These are phyloP conservation scores for Aphanocladium album DNA, from an alignment of 2,329 filamentous ascomycete genomes.

Conservation along the genomic window DNA sequence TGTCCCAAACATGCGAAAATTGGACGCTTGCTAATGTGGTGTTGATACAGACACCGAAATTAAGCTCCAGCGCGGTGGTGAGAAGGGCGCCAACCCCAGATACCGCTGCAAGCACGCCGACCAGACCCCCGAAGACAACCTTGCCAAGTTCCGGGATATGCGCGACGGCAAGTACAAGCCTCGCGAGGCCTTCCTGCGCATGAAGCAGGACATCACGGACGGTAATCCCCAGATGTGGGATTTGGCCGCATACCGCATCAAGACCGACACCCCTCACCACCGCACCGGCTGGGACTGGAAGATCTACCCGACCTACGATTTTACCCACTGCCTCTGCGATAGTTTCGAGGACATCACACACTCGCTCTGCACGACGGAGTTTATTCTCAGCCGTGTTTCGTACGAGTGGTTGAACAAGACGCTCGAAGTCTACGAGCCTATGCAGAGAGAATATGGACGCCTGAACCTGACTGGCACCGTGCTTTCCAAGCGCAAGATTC, in stretches of 20 bases:
- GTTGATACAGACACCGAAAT: constrained; percentile 60
- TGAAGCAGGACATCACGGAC: constrained; percentile 84
- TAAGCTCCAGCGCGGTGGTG: constrained; percentile 80
- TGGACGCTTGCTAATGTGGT: not conserved
- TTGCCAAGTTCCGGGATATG: constrained; percentile 85
- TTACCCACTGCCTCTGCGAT: constrained; percentile 86
- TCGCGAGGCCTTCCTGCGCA: constrained; percentile 76
- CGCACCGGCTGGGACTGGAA: constrained; percentile 79
- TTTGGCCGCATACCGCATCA: constrained; percentile 81
- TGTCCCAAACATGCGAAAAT: too few species aligned
- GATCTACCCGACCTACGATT: constrained; percentile 95
- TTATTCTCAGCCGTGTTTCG: constrained; percentile 74
- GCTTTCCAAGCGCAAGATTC: constrained; percentile 79
- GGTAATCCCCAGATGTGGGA: constrained; percentile 97
- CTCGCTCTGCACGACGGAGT: constrained; percentile 89
- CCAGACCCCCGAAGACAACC: constrained; percentile 67
- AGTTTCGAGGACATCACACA: constrained; percentile 90
- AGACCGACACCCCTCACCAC: constrained; percentile 65
- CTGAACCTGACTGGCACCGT: constrained; percentile 76
- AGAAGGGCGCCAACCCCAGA: constrained; percentile 57
- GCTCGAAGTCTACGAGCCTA: constrained; percentile 79
- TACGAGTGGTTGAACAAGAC: constrained; percentile 88
- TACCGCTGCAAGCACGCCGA: constrained; percentile 78
- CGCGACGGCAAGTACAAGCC: constrained; percentile 85
- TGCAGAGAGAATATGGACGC: constrained; percentile 77